A percentile compares a stretch with the other conserved stretches of the same genome.
Evolutionary conservation across 2,329 filamentous ascomycete genomes (phyloP).

Genomic region (Fusarium nisikadoi): DNA sequence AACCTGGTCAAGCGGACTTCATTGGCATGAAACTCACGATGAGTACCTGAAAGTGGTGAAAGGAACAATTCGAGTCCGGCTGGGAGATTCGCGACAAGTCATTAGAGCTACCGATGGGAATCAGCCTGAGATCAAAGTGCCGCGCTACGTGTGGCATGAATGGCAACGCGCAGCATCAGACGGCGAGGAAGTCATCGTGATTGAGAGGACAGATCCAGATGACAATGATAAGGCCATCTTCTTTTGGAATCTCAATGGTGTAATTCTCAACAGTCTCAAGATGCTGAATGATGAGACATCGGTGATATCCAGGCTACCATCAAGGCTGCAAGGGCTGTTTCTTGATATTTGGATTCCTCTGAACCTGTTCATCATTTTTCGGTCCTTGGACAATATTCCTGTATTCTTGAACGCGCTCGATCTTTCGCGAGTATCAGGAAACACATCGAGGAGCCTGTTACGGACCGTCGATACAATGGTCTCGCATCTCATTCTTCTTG

Average conservation of each 20-base stretch:
- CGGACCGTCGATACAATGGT: neutral
- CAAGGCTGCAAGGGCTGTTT: slow-evolving; percentile 23
- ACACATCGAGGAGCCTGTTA: fast-evolving
- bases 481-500: neutral
- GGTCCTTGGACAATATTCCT: slow-evolving; percentile 45
- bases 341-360: slow-evolving; percentile 45
- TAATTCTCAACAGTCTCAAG: slow-evolving; percentile 47
- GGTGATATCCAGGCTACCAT: slow-evolving; percentile 7
- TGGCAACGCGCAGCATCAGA: slow-evolving; percentile 54
- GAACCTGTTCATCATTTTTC: slow-evolving; percentile 46
- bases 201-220: slow-evolving; percentile 58
- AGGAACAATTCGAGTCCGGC: slow-evolving; percentile 48
- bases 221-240: slow-evolving; percentile 59
- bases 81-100: slow-evolving; percentile 29
- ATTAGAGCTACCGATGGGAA: slow-evolving; percentile 27
- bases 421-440: fast-evolving
- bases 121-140: slow-evolving; percentile 49
- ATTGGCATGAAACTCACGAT: slow-evolving; percentile 60
- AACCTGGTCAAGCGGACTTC: slow-evolving; percentile 59
- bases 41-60: slow-evolving; percentile 57
- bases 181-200: slow-evolving; percentile 53
- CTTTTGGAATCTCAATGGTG: slow-evolving; percentile 61
- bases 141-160: slow-evolving; percentile 54
- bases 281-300: neutral
- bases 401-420: slow-evolving; percentile 38